Evolutionary conservation across 2,329 filamentous ascomycete species (phyloP), one percentile per base, ranked within the genome.

Genomic region (Pyrenophora graminea): DNA sequence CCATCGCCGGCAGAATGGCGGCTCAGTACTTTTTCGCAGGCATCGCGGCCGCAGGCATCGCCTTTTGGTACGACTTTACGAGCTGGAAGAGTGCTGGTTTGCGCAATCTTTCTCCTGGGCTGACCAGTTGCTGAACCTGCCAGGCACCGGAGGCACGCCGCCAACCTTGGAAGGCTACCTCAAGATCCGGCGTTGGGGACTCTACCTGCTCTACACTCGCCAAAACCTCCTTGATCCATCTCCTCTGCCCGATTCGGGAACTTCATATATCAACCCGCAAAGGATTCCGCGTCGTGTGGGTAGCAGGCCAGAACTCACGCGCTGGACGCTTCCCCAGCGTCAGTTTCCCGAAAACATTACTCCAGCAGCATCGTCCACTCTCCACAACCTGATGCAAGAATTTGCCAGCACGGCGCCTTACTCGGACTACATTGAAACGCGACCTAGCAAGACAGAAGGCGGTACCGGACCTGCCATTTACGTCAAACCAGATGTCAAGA

Each of bases 81-180:
- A 61, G 55, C 37, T 66, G 63, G 63, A 52, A 64, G 34, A 58
- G 39, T 36, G 55, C 57, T 18, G 62, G 63, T 65, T 23, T 42
- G 48, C 13, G 13, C 3, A 1, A 9, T 21, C 31, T 6, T 4
- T 3, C 15, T n/a, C 6, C 4, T 27, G 2, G 18, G 4, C 0
- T 15, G 23, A 3, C 23, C 8, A 13, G 15, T 10, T 12, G 23
- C 53, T 63, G 19, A 63, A 30, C 9, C 30, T 15, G 3, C 7
- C 40, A 70, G 67, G 67, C 43, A 70, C 67, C 2, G 67, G 67
- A 27, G 66, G 67, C 9, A 70, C 67, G 19, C 66, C 67, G 12
- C 62, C 67, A 37, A 70, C 67, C 2, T 23, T 68, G 7, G 42
- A 61, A 55, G 66, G 66, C 32, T 70, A 70, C 37, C 36, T 63